Base-by-base conservation (phyloP, 2,329 filamentous ascomycete species). In the Sclerotinia minor region DNA sequence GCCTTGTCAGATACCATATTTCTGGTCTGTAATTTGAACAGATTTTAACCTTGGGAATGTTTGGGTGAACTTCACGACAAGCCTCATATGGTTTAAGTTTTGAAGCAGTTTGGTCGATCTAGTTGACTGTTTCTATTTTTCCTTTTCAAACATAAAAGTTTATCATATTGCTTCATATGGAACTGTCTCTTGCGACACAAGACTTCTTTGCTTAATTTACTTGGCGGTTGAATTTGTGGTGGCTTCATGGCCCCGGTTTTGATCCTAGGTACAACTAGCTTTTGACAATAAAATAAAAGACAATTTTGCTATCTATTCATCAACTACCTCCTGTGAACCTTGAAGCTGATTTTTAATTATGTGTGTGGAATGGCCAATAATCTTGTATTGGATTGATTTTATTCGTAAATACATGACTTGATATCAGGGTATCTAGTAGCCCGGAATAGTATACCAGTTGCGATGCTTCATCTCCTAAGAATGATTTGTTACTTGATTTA, bases 101-200 rank as follows among this genome's bases (percentile, higher is more conserved):
- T 67, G 67, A 69, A 65, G 64, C 64, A 69, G 65, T 59, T 69
- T 66, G 69, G 69, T 65, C 53, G 68, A 69, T 69, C 50, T 69
- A 57, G 64, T 65, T 68, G 47, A 60, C 50, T 55, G 29, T 44
- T 66, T 67, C 45, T 67, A 60, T 49, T 52, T 65, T 41, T 67
- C 32, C 38, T 61, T 44, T 67, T 41, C 45, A 63, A 24, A 19
- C 8, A 32, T 35, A 49, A 47, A 32, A 52, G 32, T 63, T 52
- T 38, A 64, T 57, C 35, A 45, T 54, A 38, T 26, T 57, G 65
- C 52, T 65, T 21, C 49, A 67, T 54, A 35, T 45, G 29, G 41
- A 45, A 24, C 38, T 44, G 5, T 47, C 55, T 64, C 38, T 64
- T 55, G 50, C 32, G 29, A 41, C 65, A 59, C 49, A 53, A 53